Evolutionary conservation across 441 rosid species (phyloP), one percentile per base, ranked within the genome.

Genomic region (Bruguiera hainesii): DNA sequence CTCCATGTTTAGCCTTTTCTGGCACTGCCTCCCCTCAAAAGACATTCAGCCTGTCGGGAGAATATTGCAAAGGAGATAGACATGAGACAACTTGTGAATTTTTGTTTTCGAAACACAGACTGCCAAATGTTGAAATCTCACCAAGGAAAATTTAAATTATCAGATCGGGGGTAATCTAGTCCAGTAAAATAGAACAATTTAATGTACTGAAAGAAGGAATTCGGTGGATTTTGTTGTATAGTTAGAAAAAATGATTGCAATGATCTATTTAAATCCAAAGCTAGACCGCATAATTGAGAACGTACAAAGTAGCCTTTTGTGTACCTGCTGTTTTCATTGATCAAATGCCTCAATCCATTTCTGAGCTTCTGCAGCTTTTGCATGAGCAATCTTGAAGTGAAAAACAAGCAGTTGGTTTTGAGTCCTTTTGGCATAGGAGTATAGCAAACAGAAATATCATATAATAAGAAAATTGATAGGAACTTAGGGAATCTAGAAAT

Each of bases 321-420:
- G 23, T 73, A 94, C 99, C 94, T 91, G 98, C 70, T 91, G 96
- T 84, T 95, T 95, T 71, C 97, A 94, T 50, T 83, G 83, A 74
- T 95, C 91, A 86, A 94, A 95, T 73, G 98, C 99, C 74, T 91
- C 99, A 76, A 86, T 80, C 99, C 99, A 91, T 76, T 88, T 85
- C 56, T 76, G 70, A 72, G 84, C 87, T 83, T 95, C 98, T 75
- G 90, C 99, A 75, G 94, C 97, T 5, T 90, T 76, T 72, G 88
- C 84, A 85, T 96, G 88, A 75, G 95, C 98, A 82, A 94, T 89
- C 98, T 94, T 68, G 69, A 79, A 82, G 67, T 13, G 31, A 76
- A 65, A 68, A 68, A 60, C 58, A 76, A 70, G 28, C 63, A 72
- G 55, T 72, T 37, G 65, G 58, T 28, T 49, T 11, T 13, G 53